phyloP scores from a whole-genome alignment of 208 protist genomes.

The Endotrypanum monterogeii region DNA sequence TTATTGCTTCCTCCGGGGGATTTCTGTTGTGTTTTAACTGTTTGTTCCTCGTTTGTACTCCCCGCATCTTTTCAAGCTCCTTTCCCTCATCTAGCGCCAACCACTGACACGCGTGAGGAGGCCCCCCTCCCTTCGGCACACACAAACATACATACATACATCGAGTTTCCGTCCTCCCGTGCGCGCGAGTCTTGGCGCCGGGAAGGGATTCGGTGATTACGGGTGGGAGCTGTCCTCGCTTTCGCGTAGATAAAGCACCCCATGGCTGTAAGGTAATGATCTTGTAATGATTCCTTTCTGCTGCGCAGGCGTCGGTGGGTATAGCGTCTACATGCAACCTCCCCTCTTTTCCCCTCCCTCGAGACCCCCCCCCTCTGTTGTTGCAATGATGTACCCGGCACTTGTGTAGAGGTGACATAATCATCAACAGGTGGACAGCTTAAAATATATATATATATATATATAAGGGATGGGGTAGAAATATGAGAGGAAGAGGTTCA shows the following conservation, averaged over 20 bases:
- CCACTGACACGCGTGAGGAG: no score
- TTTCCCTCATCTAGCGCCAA: background rate
- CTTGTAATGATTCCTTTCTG: background rate
- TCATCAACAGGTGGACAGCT: background rate
- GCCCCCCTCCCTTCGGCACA: no score
- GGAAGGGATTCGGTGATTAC: no score
- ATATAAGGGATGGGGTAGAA: background rate
- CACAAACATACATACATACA: no score
- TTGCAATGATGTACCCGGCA: background rate
- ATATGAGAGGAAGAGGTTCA: background rate
- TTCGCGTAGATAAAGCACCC: no score
- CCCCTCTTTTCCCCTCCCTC: background rate
- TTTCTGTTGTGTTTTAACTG: background rate
- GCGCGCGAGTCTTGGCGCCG: no score
- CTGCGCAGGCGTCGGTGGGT: background rate
- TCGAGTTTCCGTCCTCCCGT: no score
- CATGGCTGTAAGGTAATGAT: no score
- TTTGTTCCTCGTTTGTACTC: no score
- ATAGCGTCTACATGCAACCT: background rate
- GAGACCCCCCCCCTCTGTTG: background rate
- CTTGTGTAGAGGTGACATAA: background rate
- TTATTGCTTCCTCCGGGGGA: background rate
- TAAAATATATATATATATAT: background rate
- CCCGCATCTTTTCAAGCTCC: background rate
- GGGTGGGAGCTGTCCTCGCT: no score